Evolutionary conservation across 1,139 yeast genomes (phyloP).

Genomic region (Debaryomyces robertsiae): DNA sequence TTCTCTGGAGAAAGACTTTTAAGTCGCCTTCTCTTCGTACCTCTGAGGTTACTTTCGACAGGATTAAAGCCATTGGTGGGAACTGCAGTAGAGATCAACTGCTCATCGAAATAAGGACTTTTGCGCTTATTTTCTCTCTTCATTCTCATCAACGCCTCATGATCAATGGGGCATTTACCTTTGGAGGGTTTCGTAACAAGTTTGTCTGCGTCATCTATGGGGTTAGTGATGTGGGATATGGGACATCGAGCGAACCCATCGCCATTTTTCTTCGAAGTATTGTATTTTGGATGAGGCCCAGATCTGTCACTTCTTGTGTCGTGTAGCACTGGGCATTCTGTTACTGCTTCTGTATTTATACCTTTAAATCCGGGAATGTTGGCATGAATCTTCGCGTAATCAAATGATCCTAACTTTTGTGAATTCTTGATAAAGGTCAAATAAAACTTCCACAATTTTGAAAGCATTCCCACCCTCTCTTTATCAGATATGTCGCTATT

Average conservation of each 20-base stretch:
- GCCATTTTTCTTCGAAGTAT: background rate
- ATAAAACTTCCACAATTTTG: constrained; percentile 47
- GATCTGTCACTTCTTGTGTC: constrained; percentile 8
- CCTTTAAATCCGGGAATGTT: constrained; percentile 33
- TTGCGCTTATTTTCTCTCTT: too few relatives aligned
- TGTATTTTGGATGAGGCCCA: background rate
- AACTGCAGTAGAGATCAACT: constrained; percentile 9
- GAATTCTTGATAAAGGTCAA: constrained; percentile 38
- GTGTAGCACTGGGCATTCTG: constrained; percentile 19
- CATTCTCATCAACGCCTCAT: constrained; percentile 5
- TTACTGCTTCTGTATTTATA: constrained; percentile 13
- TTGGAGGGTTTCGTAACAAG: background rate
- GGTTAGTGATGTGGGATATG: constrained; percentile 32
- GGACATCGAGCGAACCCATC: constrained; percentile 30
- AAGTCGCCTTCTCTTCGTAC: background rate
- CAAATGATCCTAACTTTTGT: constrained; percentile 29
- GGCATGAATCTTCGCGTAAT: constrained; percentile 40
- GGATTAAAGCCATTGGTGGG: constrained; percentile 20
- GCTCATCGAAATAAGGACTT: too few relatives aligned
- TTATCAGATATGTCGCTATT: constrained; percentile 20
- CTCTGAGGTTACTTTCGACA: constrained; percentile 32
- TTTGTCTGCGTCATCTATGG: constrained; percentile 19
- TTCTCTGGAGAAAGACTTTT: background rate
- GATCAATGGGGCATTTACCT: constrained; percentile 24
- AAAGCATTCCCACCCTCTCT: constrained; percentile 28